Conservation (phyloP, 2,329 filamentous ascomycete species). For the Apiospora kogelbergensis region DNA sequence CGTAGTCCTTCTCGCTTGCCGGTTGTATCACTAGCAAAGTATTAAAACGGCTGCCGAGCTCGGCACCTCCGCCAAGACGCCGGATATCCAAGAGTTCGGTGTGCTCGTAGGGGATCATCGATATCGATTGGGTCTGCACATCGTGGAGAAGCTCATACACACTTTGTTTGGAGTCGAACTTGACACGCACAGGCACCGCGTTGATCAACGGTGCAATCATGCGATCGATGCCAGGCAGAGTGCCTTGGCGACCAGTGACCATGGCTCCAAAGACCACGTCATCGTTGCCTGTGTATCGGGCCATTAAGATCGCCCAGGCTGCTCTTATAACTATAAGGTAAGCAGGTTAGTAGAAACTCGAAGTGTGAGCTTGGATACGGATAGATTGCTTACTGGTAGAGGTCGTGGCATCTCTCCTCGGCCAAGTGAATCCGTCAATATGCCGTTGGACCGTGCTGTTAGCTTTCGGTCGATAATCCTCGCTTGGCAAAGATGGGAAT, state of each 20-base stretch:
- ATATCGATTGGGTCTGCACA: constrained; percentile 1
- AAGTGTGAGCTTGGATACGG: neutral
- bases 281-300: neutral
- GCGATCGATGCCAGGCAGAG: neutral
- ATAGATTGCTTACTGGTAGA: constrained; percentile 2
- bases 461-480: constrained; percentile 7
- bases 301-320: constrained; percentile 2
- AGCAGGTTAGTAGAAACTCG: neutral
- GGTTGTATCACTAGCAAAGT: constrained; percentile 7
- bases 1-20: neutral
- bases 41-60: constrained; percentile 7
- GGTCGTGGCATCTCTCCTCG: constrained; percentile 1
- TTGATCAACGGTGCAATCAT: constrained; percentile 10
- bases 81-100: constrained; percentile 4
- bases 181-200: constrained; percentile 9
- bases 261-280: constrained; percentile 8
- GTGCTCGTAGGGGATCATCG: constrained; percentile 5
- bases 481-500: neutral
- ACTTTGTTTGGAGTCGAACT: neutral
- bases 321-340: neutral
- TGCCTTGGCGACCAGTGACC: neutral
- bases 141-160: neutral
- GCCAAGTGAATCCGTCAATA: neutral
- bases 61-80: neutral
- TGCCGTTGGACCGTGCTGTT: neutral